Evolutionary conservation across 2,329 filamentous ascomycete genomes (phyloP).

Genomic region (Pseudopithomyces maydicus): DNA sequence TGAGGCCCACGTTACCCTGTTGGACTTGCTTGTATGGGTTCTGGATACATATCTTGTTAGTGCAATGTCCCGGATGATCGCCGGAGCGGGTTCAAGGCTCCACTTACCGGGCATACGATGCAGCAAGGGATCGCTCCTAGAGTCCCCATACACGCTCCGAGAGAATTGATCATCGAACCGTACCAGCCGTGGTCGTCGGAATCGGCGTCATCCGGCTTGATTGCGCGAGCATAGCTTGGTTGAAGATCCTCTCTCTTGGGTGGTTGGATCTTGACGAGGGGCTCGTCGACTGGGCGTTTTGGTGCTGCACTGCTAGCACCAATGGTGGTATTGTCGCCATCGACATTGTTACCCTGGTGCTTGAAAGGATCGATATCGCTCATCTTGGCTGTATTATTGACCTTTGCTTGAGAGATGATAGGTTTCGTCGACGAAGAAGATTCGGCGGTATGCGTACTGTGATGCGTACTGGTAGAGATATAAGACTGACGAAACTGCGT

Average conservation of each 20-base stretch:
- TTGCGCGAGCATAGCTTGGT: conserved; percentile 73
- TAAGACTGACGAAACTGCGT: not conserved
- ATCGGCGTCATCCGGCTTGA: conserved; percentile 68
- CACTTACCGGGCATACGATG: conserved; percentile 70
- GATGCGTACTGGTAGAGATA: not conserved
- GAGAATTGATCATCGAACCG: conserved; percentile 77
- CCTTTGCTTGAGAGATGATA: conserved; percentile 18
- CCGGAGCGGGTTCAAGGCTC: not conserved
- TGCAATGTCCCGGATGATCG: not conserved
- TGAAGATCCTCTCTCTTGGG: conserved; percentile 84
- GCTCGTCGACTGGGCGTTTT: conserved; percentile 23
- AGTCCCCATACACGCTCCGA: conserved; percentile 77
- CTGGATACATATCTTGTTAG: not conserved
- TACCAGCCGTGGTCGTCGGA: conserved; percentile 84
- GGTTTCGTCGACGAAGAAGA: conserved; percentile 31
- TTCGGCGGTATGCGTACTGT: not conserved
- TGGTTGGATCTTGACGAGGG: conserved; percentile 69
- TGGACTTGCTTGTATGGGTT: conserved; percentile 94
- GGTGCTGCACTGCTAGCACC: conserved; percentile 12
- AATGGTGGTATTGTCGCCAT: conserved; percentile 46
- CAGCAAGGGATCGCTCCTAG: conserved; percentile 90
- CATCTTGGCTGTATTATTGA: conserved; percentile 27
- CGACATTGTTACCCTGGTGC: not conserved
- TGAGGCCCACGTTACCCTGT: conserved; percentile 92
- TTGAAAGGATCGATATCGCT: conserved; percentile 19